Conservation (phyloP, 75 land plant genomes). For the Adiantum capillusveneris region DNA sequence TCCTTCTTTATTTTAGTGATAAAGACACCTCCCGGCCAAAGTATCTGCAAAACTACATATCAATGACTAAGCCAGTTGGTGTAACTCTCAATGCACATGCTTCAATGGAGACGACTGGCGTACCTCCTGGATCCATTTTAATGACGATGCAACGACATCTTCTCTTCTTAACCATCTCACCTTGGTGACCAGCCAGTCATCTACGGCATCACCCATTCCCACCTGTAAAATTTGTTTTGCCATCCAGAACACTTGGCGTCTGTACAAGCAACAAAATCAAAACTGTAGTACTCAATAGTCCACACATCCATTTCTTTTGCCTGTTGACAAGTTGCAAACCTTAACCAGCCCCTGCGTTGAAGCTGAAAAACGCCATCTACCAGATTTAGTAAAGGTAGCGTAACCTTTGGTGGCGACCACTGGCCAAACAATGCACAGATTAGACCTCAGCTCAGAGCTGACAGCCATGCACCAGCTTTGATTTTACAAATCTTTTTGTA, state of each 20-base stretch:
- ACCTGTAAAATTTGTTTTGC: slow-evolving; percentile 88
- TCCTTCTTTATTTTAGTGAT: slow-evolving; percentile 44
- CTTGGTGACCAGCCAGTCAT: slow-evolving; percentile 91
- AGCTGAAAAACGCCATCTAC: slow-evolving; percentile 91
- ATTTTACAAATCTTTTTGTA: too few relatives aligned
- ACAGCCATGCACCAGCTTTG: too few relatives aligned
- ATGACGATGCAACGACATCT: slow-evolving; percentile 66
- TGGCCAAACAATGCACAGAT: slow-evolving; percentile 19
- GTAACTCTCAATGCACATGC: too few relatives aligned
- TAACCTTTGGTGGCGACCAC: slow-evolving; percentile 94
- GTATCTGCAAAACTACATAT: slow-evolving; percentile 36
- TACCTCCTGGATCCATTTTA: slow-evolving; percentile 76
- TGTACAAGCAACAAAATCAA: slow-evolving; percentile 10
- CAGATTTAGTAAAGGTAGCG: slow-evolving; percentile 72
- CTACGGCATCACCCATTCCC: slow-evolving; percentile 99
- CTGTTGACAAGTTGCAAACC: too few relatives aligned
- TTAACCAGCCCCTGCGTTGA: slow-evolving; percentile 96
- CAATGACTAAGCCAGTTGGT: too few relatives aligned
- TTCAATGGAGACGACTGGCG: too few relatives aligned
- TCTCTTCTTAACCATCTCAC: slow-evolving; percentile 78
- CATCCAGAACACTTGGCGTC: slow-evolving; percentile 97
- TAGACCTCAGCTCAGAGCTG: too few relatives aligned
- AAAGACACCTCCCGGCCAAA: slow-evolving; percentile 99
- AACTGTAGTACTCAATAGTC: too few relatives aligned
- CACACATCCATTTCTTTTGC: too few relatives aligned